These are phyloP conservation scores for Penicillium brasilianum DNA, from an alignment of 2,329 filamentous ascomycete genomes.

Conservation along the genomic window DNA sequence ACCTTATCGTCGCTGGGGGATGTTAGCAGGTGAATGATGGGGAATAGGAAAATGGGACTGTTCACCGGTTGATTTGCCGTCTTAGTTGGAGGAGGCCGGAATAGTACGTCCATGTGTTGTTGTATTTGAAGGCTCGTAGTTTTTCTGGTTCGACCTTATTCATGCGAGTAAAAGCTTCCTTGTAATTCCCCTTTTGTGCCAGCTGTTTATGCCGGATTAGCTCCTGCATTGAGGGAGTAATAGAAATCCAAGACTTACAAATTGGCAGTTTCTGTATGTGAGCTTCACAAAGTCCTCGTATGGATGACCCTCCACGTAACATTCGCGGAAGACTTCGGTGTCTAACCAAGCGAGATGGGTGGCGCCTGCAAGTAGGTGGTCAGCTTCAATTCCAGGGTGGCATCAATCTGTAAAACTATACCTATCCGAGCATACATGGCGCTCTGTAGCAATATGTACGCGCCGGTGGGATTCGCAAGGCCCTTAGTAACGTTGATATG, in stretches of 20 bases:
- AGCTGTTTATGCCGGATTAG: conserved; percentile 45
- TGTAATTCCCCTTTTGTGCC: conserved; percentile 70
- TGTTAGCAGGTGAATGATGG: conserved; percentile 23
- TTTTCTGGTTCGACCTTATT: conserved; percentile 65
- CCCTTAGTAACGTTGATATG: conserved; percentile 80
- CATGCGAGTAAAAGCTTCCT: conserved; percentile 67
- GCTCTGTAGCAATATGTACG: conserved; percentile 73
- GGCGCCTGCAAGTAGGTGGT: conserved; percentile 49
- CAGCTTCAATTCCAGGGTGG: background rate
- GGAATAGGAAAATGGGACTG: background rate
- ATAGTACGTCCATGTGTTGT: conserved; percentile 60
- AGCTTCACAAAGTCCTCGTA: conserved; percentile 81
- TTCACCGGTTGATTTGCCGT: conserved; percentile 50
- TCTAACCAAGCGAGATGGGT: conserved; percentile 61
- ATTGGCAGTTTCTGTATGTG: conserved; percentile 71
- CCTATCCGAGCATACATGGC: conserved; percentile 79
- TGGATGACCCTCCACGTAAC: conserved; percentile 66
- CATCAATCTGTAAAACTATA: conserved; percentile 35
- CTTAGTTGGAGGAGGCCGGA: conserved; percentile 50
- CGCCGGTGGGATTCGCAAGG: conserved; percentile 72
- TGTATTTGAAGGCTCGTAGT: conserved; percentile 75
- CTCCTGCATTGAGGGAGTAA: background rate
- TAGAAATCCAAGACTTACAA: conserved; percentile 45
- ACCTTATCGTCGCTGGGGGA: conserved; percentile 58
- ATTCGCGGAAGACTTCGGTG: conserved; percentile 75